Evolutionary conservation across 2,329 filamentous ascomycete genomes (phyloP).

Genomic region (Aspergillus neoniger): DNA sequence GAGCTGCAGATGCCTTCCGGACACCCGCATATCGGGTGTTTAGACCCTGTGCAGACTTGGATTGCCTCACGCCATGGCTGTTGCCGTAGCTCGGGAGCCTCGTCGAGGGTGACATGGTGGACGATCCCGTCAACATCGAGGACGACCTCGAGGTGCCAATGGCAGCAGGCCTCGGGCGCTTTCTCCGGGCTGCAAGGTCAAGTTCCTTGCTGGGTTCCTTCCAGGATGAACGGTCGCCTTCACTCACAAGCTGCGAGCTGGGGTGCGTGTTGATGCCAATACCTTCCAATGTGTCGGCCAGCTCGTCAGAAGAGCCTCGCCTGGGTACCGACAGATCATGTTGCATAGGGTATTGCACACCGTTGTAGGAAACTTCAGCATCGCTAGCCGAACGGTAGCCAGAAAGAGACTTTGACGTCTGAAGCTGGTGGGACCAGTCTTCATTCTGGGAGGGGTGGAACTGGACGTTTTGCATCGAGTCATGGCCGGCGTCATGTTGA

Average conservation of each 20-base stretch:
- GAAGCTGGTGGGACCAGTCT: slow-evolving; percentile 31
- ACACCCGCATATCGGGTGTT: slow-evolving; percentile 49
- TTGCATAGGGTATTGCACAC: slow-evolving; percentile 37
- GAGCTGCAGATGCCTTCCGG: slow-evolving; percentile 48
- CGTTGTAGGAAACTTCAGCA: slow-evolving; percentile 30
- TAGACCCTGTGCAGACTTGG: slow-evolving; percentile 49
- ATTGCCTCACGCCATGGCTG: slow-evolving; percentile 46
- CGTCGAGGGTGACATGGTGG: slow-evolving; percentile 46
- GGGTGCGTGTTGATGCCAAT: slow-evolving; percentile 37
- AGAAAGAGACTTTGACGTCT: slow-evolving; percentile 21
- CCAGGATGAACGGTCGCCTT: slow-evolving; percentile 33
- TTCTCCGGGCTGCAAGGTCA: slow-evolving; percentile 49
- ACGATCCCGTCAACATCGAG: slow-evolving; percentile 40
- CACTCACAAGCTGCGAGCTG: slow-evolving; percentile 30
- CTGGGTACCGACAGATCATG: slow-evolving; percentile 32
- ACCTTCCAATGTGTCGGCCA: slow-evolving; percentile 35
- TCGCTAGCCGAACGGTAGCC: slow-evolving; percentile 27
- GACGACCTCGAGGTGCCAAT: slow-evolving; percentile 46
- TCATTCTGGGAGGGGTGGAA: slow-evolving; percentile 21
- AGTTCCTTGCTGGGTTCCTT: slow-evolving; percentile 44
- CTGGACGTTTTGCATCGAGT: slow-evolving; percentile 11
- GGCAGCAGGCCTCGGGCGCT: slow-evolving; percentile 49
- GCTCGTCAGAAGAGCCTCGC: slow-evolving; percentile 38
- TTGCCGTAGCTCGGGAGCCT: slow-evolving; percentile 35
- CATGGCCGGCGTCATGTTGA: slow-evolving; percentile 9